These are phyloP conservation scores for Metschnikowia orientalis DNA, from an alignment of 805 yeast species.

Conservation along the genomic window DNA sequence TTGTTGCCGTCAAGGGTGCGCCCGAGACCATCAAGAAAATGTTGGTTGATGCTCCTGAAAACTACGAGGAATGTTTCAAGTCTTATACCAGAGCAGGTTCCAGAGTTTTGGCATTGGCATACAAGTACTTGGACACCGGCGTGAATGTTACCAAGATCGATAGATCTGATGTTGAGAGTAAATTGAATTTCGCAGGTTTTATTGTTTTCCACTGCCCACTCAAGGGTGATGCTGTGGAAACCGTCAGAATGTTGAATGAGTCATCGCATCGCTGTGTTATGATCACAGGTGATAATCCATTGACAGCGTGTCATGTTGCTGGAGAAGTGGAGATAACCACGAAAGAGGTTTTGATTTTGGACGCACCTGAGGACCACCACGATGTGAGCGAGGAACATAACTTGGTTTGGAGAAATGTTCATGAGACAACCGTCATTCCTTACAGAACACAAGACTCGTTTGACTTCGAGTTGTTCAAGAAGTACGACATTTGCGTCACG, in stretches of 20 bases:
- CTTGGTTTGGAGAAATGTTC: constrained; percentile 80
- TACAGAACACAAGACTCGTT: constrained; percentile 57
- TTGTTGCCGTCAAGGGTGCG: constrained; percentile 94
- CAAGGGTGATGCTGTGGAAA: constrained; percentile 87
- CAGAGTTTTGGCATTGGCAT: constrained; percentile 93
- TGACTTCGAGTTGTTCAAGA: constrained; percentile 52
- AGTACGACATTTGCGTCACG: constrained; percentile 84
- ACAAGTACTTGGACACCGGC: constrained; percentile 59
- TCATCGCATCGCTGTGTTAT: constrained; percentile 93
- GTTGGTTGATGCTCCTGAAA: constrained; percentile 64
- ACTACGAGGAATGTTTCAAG: constrained; percentile 82
- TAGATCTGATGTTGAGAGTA: constrained; percentile 74
- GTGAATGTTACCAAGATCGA: constrained; percentile 51
- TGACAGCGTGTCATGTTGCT: constrained; percentile 97
- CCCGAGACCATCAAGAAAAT: constrained; percentile 90
- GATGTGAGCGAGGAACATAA: constrained; percentile 43
- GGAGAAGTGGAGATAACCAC: constrained; percentile 85
- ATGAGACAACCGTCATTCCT: constrained; percentile 68
- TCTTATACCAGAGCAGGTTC: constrained; percentile 93
- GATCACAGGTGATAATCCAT: constrained; percentile 99
- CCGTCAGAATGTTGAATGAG: constrained; percentile 88
- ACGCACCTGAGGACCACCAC: constrained; percentile 71
- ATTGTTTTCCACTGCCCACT: constrained; percentile 96
- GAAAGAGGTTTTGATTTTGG: constrained; percentile 79
- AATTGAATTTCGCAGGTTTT: constrained; percentile 81